Evolutionary conservation across 1,284 basidiomycete species (phyloP), one percentile per base, ranked within the genome.

Genomic region (Mixia osmundae): DNA sequence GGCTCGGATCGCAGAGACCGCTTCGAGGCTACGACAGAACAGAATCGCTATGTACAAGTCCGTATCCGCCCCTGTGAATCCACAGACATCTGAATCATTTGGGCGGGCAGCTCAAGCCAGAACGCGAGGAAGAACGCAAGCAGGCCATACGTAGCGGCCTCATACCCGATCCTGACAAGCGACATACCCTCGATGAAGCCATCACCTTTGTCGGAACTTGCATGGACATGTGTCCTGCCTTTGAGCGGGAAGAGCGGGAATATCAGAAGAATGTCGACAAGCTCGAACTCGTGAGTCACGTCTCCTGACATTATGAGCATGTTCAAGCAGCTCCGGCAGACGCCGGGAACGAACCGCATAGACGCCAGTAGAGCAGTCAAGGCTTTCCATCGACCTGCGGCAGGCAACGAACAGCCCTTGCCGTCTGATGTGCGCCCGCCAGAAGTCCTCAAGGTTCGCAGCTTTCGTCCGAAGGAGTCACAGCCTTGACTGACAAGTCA

Each of bases 391-490:
- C 73, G 89, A 23, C 85, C 82, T 3, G 66, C 50, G 16, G 80
- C 83, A 2, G 87, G 89, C 3, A 79, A 89, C 57, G 82, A 85
- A 54, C 51, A 58, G 38, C 75, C 71, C 0, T 55, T 91, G 1
- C 87, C 89, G 2, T 85, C 82, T 1, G 89, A 97, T 53, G 62
- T 97, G 34, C 71, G 89, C 14, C 85, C 89, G 12, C 82, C 85
- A 0, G 58, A 59, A 6, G 69, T 91, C 14, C 69, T 95, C 33
- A 73, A 75, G 58, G 76, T 76, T 41, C 45, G 59, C 54, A 21
- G 11, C 24, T 33, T 24, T 15, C 30, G 25, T 24, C 14, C 30
- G 21, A 9, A 23, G 16, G 21, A 20, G 8, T 25, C 28, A 39
- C 21, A 12, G 9, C 12, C 22, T 11, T 14, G 25, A 2, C 46